These are phyloP conservation scores for Neurospora sp. DNA, from an alignment of 495 filamentous ascomycete species.

Conservation along the genomic window DNA sequence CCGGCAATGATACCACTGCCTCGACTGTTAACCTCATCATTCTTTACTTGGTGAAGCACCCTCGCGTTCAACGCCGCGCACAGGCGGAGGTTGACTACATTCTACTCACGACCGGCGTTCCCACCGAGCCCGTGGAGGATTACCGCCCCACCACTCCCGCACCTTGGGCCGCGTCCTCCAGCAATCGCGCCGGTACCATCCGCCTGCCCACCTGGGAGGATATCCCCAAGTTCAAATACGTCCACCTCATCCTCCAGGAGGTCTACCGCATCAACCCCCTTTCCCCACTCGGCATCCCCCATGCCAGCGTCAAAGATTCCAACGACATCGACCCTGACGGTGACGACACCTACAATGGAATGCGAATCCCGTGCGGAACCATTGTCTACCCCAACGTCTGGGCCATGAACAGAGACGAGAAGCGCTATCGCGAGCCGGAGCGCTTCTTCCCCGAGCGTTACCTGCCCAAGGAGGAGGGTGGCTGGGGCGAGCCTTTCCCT, in stretches of 20 bases:
- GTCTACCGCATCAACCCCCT: slow-evolving; percentile 52
- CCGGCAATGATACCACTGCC: slow-evolving; percentile 39
- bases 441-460: slow-evolving; percentile 39
- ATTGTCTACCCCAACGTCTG: slow-evolving; percentile 37
- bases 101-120: neutral
- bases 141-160: neutral
- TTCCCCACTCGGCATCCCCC: slow-evolving; percentile 50
- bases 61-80: slow-evolving; percentile 40
- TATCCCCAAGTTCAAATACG: slow-evolving; percentile 41
- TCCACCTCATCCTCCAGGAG: slow-evolving; percentile 44
- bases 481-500: slow-evolving; percentile 38
- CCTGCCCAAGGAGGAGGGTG: slow-evolving; percentile 31
- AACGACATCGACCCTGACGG: slow-evolving; percentile 6
- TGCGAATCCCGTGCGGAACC: slow-evolving; percentile 38
- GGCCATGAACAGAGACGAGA: slow-evolving; percentile 36
- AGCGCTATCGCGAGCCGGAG: slow-evolving; percentile 29
- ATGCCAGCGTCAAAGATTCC: slow-evolving; percentile 26
- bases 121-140: neutral
- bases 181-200: slow-evolving; percentile 24
- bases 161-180: neutral
- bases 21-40: slow-evolving; percentile 31
- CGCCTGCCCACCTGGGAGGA: slow-evolving; percentile 43
- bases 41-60: slow-evolving; percentile 33
- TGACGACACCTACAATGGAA: slow-evolving; percentile 43
- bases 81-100: slow-evolving; percentile 50